A percentile compares a stretch with the other conserved stretches of the same genome.
Conservation (phyloP, 2,329 filamentous ascomycete genomes). For the Neofusicoccum parvum region DNA sequence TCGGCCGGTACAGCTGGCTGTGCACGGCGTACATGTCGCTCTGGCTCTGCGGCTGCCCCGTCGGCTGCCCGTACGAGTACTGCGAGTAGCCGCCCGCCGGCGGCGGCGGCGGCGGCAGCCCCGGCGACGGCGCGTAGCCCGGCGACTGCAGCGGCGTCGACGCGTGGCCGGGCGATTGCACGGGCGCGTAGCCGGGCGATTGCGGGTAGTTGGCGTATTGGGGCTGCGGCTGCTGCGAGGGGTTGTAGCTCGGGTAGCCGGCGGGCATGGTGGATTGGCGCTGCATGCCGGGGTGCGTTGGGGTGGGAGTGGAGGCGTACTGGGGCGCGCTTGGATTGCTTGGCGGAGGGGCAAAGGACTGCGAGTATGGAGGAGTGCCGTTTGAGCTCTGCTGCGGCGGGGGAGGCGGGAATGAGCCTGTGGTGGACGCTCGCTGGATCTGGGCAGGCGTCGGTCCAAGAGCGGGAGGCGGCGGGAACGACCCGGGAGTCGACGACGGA, state of each 20-base stretch:
- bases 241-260: slow-evolving; percentile 20
- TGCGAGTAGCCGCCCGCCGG: slow-evolving; percentile 60
- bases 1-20: slow-evolving; percentile 70
- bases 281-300: slow-evolving; percentile 31
- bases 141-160: slow-evolving; percentile 35
- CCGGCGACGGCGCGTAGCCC: slow-evolving; percentile 35
- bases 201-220: slow-evolving; percentile 44
- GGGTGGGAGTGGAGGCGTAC: slow-evolving; percentile 25
- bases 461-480: slow-evolving; percentile 32
- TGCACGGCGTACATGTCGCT: slow-evolving; percentile 60
- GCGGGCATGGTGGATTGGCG: slow-evolving; percentile 35
- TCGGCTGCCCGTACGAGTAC: slow-evolving; percentile 47
- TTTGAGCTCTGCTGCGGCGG: slow-evolving; percentile 25
- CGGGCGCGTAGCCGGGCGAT: slow-evolving; percentile 34
- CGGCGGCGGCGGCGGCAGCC: slow-evolving; percentile 43
- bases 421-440: slow-evolving; percentile 38
- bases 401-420: slow-evolving; percentile 37
- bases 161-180: slow-evolving; percentile 27
- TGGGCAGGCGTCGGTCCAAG: slow-evolving; percentile 27
- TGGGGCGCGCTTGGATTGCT: slow-evolving; percentile 29
- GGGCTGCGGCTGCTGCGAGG: slow-evolving; percentile 20
- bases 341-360: slow-evolving; percentile 44
- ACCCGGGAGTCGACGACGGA: slow-evolving; percentile 35
- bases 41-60: background rate
- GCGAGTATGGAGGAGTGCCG: slow-evolving; percentile 24